These are phyloP conservation scores for Rhodotorula paludigena DNA, from an alignment of 768 basidiomycete species.

Conservation along the genomic window DNA sequence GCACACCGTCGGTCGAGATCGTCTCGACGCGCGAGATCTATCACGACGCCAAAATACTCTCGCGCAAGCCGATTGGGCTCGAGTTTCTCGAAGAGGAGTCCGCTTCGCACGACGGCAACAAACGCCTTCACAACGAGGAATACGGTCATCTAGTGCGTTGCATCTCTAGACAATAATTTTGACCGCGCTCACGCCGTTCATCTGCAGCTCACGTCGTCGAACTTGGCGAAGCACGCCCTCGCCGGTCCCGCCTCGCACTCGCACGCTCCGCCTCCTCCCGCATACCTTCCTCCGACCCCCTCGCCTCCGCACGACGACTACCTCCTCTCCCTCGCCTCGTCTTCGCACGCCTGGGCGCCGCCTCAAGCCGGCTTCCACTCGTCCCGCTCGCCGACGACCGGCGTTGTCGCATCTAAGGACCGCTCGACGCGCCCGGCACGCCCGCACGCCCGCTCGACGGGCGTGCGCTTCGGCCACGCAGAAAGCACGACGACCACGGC, in stretches of 20 bases:
- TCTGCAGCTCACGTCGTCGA: conserved; percentile 18
- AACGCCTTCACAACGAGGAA: not conserved
- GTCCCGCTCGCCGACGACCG: not conserved
- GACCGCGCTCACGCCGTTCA: too few species aligned
- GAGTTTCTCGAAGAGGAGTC: not conserved
- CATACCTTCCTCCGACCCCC: conserved; percentile 2
- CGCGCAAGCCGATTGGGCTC: not conserved
- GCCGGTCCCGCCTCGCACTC: not conserved
- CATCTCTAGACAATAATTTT: not conserved
- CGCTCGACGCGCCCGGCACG: not conserved
- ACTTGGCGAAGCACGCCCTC: conserved; percentile 6
- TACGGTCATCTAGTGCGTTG: not conserved
- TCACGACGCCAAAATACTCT: conserved; percentile 2
- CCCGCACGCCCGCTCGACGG: not conserved
- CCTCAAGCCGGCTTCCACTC: conserved; percentile 2
- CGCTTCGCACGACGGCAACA: not conserved
- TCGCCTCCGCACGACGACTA: conserved; percentile 32
- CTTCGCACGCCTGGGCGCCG: conserved; percentile 32
- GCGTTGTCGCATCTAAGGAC: not conserved
- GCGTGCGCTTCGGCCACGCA: not conserved
- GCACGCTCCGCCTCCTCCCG: not conserved
- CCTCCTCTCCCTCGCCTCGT: conserved; percentile 30
- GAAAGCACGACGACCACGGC: not conserved
- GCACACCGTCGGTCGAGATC: not conserved
- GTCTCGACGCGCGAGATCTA: conserved; percentile 8